phyloP scores from a whole-genome alignment of 768 basidiomycete species.

The Suillus bovinus region DNA sequence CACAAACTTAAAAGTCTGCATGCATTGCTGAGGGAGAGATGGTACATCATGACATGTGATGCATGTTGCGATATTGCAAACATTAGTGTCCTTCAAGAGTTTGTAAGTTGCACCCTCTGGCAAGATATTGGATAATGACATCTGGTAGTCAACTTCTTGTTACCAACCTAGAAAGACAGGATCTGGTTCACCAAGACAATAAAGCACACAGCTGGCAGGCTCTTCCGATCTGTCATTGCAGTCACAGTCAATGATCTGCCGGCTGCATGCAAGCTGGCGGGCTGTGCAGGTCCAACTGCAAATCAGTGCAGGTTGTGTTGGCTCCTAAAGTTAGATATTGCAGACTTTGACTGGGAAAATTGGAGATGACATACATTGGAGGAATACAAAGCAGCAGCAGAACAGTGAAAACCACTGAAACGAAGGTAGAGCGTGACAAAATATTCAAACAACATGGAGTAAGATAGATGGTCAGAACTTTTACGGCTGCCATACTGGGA shows the following conservation, averaged over 20 bases:
- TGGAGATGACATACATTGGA: constrained; percentile 24
- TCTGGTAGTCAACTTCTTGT: constrained; percentile 36
- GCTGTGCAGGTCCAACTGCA: constrained; percentile 13
- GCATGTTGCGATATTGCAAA: constrained; percentile 24
- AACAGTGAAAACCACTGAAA: constrained; percentile 24
- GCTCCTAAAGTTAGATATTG: constrained; percentile 25
- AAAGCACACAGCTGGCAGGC: constrained; percentile 22
- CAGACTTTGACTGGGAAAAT: constrained; percentile 23
- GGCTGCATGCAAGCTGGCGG: constrained; percentile 21
- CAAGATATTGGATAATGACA: constrained; percentile 6
- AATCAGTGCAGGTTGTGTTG: constrained; percentile 30
- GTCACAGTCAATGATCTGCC: constrained; percentile 30
- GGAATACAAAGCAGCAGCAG: constrained; percentile 19
- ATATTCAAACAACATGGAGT: constrained; percentile 22
- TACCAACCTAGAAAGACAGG: constrained; percentile 31
- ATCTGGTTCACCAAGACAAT: constrained; percentile 27
- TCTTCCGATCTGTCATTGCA: constrained; percentile 30
- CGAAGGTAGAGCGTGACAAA: constrained; percentile 13
- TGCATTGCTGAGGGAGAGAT: too few species aligned
- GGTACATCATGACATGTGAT: too few species aligned
- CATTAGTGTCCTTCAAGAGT: constrained; percentile 12
- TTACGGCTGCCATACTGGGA: constrained; percentile 37
- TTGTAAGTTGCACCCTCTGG: constrained; percentile 24
- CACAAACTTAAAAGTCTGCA: too few species aligned
- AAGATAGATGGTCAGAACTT: constrained; percentile 31